phyloP scores from a whole-genome alignment of 108 stramenopile species.

The Licmophora abbreviata region DNA sequence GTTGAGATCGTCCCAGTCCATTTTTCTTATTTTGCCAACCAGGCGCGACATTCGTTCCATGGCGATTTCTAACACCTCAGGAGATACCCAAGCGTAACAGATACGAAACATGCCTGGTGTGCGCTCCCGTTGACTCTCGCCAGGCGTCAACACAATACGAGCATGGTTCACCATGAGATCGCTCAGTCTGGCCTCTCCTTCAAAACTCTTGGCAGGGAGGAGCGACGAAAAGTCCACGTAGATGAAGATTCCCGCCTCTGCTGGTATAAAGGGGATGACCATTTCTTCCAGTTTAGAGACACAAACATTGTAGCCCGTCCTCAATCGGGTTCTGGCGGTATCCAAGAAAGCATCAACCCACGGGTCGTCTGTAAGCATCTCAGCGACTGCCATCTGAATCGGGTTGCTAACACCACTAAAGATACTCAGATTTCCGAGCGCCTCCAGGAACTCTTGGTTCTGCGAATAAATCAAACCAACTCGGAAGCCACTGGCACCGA shows the following conservation, averaged over 20 bases:
- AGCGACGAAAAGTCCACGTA: conserved; percentile 82
- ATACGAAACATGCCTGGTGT: conserved; percentile 85
- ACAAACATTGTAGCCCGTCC: conserved; percentile 50
- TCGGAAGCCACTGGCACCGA: conserved; percentile 82
- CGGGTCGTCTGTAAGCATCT: conserved; percentile 68
- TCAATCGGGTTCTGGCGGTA: conserved; percentile 36
- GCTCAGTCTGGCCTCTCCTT: conserved; percentile 61
- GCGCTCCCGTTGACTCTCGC: conserved; percentile 53
- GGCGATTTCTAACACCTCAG: conserved; percentile 62
- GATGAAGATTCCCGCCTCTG: conserved; percentile 79
- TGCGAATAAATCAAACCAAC: conserved; percentile 79
- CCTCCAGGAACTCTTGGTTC: conserved; percentile 49
- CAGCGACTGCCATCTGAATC: conserved; percentile 75
- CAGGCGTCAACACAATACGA: conserved; percentile 79
- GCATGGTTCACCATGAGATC: conserved; percentile 54
- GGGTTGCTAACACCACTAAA: conserved; percentile 70
- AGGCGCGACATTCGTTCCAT: conserved; percentile 72
- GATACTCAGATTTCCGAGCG: conserved; percentile 62
- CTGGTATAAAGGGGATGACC: conserved; percentile 70
- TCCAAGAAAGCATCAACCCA: conserved; percentile 72
- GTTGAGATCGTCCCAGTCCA: conserved; percentile 71
- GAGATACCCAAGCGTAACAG: conserved; percentile 75
- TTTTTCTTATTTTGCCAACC: conserved; percentile 57
- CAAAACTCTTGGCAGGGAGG: conserved; percentile 45
- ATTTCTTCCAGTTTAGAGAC: conserved; percentile 60